Percentiles rank a stretch among this genome's conserved stretches.
Evolutionary conservation across 164 flowering plant genomes (phyloP).

Genomic region (grape (Vitis vinifera)): ASM3070453v1 NC_081820.1:1732501-1733000

Average conservation of each 20-base stretch:
- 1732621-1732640: slow-evolving; percentile 70
- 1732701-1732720: slow-evolving; percentile 85
- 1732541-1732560: slow-evolving; percentile 84
- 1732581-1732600: slow-evolving; percentile 59
- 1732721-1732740: slow-evolving; percentile 91
- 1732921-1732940: not conserved
- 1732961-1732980: not conserved
- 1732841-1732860: slow-evolving; percentile 95
- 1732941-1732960: not conserved
- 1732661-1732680: slow-evolving; percentile 36
- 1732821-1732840: slow-evolving; percentile 79
- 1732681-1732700: slow-evolving; percentile 72
- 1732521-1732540: slow-evolving; percentile 92
- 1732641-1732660: slow-evolving; percentile 36
- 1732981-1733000: not conserved
- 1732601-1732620: slow-evolving; percentile 55
- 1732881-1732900: slow-evolving; percentile 43
- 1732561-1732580: slow-evolving; percentile 71
- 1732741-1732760: slow-evolving; percentile 59
- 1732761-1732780: not conserved
- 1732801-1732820: not conserved
- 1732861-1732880: slow-evolving; percentile 68
- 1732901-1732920: slow-evolving; percentile 38
- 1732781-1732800: not conserved
- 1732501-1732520: slow-evolving; percentile 91